phyloP scores from a whole-genome alignment of 202 grass and related monocot species.

The Musa balbisiana region DNA sequence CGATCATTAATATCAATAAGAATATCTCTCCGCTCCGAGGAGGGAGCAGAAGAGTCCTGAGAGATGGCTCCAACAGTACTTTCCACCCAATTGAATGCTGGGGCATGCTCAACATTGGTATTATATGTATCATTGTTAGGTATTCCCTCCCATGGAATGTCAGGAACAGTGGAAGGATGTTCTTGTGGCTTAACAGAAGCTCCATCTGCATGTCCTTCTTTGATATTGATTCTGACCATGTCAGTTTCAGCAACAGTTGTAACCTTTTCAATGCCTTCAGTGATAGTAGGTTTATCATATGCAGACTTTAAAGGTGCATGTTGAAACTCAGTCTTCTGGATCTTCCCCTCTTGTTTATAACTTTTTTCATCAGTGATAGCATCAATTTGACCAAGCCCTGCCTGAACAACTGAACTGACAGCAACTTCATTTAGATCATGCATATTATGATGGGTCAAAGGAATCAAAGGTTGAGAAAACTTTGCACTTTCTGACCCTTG shows the following conservation, averaged over 20 bases:
- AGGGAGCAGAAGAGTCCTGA: slow-evolving; percentile 34
- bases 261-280: slow-evolving; percentile 39
- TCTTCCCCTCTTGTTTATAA: slow-evolving; percentile 1
- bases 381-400: background rate
- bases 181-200: slow-evolving; percentile 23
- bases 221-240: slow-evolving; percentile 38
- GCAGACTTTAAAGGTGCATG: background rate
- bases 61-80: slow-evolving; percentile 29
- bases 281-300: slow-evolving; percentile 9
- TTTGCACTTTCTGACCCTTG: slow-evolving; percentile 21
- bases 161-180: slow-evolving; percentile 31
- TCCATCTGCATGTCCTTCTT: slow-evolving; percentile 27
- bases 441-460: background rate
- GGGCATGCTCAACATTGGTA: slow-evolving; percentile 28
- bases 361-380: background rate
- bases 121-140: slow-evolving; percentile 18
- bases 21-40: slow-evolving; percentile 44
- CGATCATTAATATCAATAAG: slow-evolving; percentile 54
- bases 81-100: slow-evolving; percentile 29
- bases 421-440: background rate
- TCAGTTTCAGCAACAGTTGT: slow-evolving; percentile 31
- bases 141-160: slow-evolving; percentile 40
- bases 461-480: slow-evolving; percentile 1
- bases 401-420: background rate
- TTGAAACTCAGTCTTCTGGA: background rate